Conservation (phyloP, 2,329 filamentous ascomycete genomes). For the Colletotrichum agaves region DNA sequence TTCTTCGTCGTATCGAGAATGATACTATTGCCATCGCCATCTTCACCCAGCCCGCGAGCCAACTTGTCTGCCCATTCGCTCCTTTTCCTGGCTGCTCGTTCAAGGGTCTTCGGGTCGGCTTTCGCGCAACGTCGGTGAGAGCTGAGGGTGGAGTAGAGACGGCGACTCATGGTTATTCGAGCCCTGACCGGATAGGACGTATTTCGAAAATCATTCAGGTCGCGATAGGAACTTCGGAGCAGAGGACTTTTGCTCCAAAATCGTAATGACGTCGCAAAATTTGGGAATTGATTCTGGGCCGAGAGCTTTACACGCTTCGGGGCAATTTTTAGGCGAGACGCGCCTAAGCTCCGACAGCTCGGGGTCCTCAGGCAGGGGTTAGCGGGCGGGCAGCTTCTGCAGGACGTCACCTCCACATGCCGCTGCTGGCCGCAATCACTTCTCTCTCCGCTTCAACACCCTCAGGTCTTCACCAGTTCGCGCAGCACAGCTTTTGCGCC, state of each 20-base stretch:
- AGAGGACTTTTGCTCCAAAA: neutral
- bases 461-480: neutral
- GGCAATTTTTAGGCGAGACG: constrained; percentile 35
- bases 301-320: constrained; percentile 32
- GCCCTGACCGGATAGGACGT: neutral
- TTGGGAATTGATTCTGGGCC: neutral
- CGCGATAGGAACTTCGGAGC: neutral
- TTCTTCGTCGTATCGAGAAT: constrained; percentile 53
- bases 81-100: neutral
- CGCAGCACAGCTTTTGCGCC: neutral
- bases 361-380: constrained; percentile 14
- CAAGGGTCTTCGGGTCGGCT: neutral
- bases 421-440: constrained; percentile 16
- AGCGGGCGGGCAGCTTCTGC: neutral
- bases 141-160: neutral
- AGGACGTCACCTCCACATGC: constrained; percentile 25
- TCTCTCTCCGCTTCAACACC: constrained; percentile 3
- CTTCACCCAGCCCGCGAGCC: constrained; percentile 46
- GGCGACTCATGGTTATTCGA: neutral
- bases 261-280: constrained; percentile 3
- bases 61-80: constrained; percentile 40
- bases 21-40: constrained; percentile 44
- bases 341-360: constrained; percentile 27
- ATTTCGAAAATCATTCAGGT: too few species aligned
- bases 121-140: neutral